phyloP scores from a whole-genome alignment of 257 asterid species.

The Plantago elongata region DNA sequence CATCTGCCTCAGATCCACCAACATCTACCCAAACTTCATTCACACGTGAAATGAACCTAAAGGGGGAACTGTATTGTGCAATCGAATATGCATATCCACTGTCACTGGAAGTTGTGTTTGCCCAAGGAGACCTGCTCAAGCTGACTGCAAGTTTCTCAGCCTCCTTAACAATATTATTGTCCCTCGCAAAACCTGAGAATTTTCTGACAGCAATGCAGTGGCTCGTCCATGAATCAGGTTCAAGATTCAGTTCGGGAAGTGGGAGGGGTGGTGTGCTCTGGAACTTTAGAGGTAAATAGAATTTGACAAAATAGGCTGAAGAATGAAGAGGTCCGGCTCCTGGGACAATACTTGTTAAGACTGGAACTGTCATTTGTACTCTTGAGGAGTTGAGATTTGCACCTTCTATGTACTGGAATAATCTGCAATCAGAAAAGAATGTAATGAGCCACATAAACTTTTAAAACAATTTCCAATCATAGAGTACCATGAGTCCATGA shows the following conservation, averaged over 20 bases:
- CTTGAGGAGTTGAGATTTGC: conserved; percentile 77
- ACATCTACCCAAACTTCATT: conserved; percentile 90
- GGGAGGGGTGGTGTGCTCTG: conserved; percentile 67
- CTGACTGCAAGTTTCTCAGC: conserved; percentile 70
- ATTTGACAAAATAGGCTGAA: conserved; percentile 54
- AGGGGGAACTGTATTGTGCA: conserved; percentile 72
- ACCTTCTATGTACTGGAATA: conserved; percentile 74
- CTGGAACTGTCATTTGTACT: conserved; percentile 59
- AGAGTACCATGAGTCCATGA: too few species aligned
- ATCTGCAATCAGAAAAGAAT: conserved; percentile 29
- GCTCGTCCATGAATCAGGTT: conserved; percentile 45
- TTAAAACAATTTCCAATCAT: neutral
- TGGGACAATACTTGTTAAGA: conserved; percentile 76
- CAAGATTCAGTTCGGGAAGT: conserved; percentile 66
- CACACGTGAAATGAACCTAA: conserved; percentile 47
- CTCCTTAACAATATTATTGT: conserved; percentile 64
- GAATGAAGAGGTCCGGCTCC: conserved; percentile 86
- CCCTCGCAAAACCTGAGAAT: conserved; percentile 82
- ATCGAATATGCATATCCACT: conserved; percentile 64
- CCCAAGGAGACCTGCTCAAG: conserved; percentile 68
- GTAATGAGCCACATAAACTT: neutral
- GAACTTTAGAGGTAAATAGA: conserved; percentile 56
- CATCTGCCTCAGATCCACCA: conserved; percentile 42
- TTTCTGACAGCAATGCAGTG: conserved; percentile 73
- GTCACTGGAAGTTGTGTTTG: conserved; percentile 39